phyloP scores from a whole-genome alignment of 495 filamentous ascomycete species.

The Penicillium odoratum region DNA sequence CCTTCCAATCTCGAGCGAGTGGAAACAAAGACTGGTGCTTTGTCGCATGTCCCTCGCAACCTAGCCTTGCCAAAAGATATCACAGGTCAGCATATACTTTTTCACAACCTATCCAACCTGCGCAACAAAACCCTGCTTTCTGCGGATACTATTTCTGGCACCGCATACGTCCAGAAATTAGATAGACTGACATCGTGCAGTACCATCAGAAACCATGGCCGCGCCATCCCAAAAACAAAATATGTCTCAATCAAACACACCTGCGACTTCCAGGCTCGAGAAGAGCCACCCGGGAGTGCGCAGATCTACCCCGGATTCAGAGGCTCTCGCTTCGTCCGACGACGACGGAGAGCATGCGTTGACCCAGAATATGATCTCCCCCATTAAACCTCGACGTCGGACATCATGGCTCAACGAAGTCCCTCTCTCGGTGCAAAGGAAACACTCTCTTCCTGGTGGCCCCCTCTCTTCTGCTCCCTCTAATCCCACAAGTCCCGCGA shows the following conservation, averaged over 20 bases:
- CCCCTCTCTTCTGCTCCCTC: slow-evolving; percentile 75
- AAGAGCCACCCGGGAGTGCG: slow-evolving; percentile 66
- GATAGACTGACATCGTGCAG: slow-evolving; percentile 5
- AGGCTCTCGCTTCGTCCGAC: slow-evolving; percentile 89
- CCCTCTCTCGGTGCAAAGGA: slow-evolving; percentile 45
- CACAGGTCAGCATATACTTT: slow-evolving; percentile 15
- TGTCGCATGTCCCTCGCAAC: slow-evolving; percentile 11
- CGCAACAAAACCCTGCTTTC: too few species aligned
- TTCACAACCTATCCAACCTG: not conserved
- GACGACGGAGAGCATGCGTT: slow-evolving; percentile 68
- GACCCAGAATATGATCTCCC: slow-evolving; percentile 34
- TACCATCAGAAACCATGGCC: slow-evolving; percentile 32
- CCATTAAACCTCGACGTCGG: slow-evolving; percentile 46
- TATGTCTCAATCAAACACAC: slow-evolving; percentile 24
- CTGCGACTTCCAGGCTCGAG: slow-evolving; percentile 64
- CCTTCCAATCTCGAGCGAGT: slow-evolving; percentile 8
- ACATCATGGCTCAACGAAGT: slow-evolving; percentile 58
- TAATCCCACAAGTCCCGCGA: slow-evolving; percentile 71
- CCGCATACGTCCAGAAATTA: not conserved
- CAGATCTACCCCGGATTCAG: slow-evolving; percentile 87
- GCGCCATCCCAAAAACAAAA: slow-evolving; percentile 34
- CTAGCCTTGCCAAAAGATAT: not conserved
- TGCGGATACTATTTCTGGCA: not conserved
- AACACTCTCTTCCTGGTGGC: slow-evolving; percentile 49
- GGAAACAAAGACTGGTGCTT: slow-evolving; percentile 26